Conservation (phyloP, 768 basidiomycete species). For the Melanogaster broomeanus region DNA sequence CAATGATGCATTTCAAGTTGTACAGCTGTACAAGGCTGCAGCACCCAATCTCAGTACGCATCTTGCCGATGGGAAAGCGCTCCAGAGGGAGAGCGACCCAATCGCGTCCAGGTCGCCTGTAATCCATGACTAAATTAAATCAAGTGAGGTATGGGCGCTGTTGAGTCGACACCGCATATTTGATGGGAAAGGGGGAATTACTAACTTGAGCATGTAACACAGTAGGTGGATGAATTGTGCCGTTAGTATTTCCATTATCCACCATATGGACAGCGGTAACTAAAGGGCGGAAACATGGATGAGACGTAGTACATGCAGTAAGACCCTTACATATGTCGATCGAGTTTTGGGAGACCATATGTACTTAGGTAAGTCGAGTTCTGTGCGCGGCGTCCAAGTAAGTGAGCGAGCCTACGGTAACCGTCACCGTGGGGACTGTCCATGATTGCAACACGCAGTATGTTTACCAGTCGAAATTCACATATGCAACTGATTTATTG, state of each 20-base stretch:
- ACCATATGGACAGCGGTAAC: neutral
- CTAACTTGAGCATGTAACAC: neutral
- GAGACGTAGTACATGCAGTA: too few species aligned
- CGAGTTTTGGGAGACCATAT: too few species aligned
- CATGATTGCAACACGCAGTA: too few species aligned
- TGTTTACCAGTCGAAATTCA: too few species aligned
- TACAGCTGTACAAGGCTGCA: neutral
- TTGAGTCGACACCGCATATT: constrained; percentile 15
- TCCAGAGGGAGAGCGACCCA: neutral
- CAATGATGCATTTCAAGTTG: constrained; percentile 1
- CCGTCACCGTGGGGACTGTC: too few species aligned
- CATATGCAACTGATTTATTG: too few species aligned
- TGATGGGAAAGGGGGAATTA: constrained; percentile 12
- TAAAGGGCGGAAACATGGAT: too few species aligned
- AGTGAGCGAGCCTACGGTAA: too few species aligned
- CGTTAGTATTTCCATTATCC: neutral
- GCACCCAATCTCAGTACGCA: constrained; percentile 5
- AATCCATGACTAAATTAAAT: constrained; percentile 1
- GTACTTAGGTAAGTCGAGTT: too few species aligned
- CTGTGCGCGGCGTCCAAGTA: too few species aligned
- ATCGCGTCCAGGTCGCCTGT: constrained; percentile 2
- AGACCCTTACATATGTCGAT: too few species aligned
- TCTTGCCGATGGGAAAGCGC: constrained; percentile 12
- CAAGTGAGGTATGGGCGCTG: constrained; percentile 11
- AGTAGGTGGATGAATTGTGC: neutral